Percentiles rank a stretch among this genome's conserved stretches.
Evolutionary conservation across 208 protist species (phyloP).

Genomic region (Vickermania spadyakhi): DNA sequence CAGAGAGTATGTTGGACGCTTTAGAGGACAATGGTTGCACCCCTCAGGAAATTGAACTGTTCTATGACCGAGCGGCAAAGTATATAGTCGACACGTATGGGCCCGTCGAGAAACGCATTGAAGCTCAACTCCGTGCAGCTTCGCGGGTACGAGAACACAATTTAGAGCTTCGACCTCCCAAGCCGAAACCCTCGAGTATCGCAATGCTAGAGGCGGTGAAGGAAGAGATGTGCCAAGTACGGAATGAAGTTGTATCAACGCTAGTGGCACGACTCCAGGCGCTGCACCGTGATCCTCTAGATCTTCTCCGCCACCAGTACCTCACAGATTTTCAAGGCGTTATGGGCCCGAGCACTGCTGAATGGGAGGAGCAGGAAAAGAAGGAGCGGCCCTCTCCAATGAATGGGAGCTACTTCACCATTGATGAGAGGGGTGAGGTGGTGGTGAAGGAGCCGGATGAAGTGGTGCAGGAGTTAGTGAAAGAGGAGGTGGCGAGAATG

Average conservation of each 20-base stretch:
- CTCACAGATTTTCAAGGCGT: constrained; percentile 10
- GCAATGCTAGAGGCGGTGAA: neutral
- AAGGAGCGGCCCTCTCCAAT: neutral
- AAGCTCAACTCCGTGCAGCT: neutral
- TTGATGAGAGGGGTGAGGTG: constrained; percentile 44
- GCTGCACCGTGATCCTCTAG: constrained; percentile 20
- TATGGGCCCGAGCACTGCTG: neutral
- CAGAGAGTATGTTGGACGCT: constrained; percentile 19
- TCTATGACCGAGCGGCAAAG: neutral
- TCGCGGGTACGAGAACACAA: neutral
- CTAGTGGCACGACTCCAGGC: constrained; percentile 38
- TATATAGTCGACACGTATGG: neutral
- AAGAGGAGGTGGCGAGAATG: neutral
- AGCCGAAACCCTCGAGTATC: neutral
- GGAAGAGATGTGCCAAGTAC: constrained; percentile 6
- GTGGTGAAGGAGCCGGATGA: constrained; percentile 13
- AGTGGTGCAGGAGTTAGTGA: neutral
- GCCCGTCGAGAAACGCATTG: neutral
- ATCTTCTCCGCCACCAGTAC: constrained; percentile 17
- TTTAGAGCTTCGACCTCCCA: neutral
- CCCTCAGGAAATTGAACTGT: neutral
- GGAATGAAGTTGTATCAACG: constrained; percentile 50
- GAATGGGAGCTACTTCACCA: constrained; percentile 26
- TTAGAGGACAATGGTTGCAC: constrained; percentile 5
- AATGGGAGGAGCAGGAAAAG: neutral